Base-by-base conservation (phyloP, 305 asterid genomes). In the Fraxinus albicans region DNA sequence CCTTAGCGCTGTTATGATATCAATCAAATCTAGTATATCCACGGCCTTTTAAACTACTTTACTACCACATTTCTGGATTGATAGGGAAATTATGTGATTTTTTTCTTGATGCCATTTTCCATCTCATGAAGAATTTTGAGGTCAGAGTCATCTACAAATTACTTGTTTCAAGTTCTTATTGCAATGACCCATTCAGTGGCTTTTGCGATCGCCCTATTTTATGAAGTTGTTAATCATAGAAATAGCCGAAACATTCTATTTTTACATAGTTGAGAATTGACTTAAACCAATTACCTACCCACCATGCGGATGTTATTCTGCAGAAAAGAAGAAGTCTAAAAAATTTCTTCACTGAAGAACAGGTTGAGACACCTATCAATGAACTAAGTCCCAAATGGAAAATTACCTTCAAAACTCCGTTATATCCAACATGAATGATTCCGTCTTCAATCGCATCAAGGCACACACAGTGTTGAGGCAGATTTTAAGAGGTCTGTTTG, bases 391-490 rank as follows among this genome's bases (percentile, higher is more conserved):
- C 73, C 40, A 76, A 7, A 86, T 58, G 29, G 78, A 38, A 80
- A 69, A 65, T 77, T 90, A 93, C 99, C 99, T 92, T 93, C 82
- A 93, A 55, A 89, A 94, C 86, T 79, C 97, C 97, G 78, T 89
- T 91, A 87, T 93, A 90, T 83, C 97, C 97, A 81, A 98, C 98
- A 83, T 87, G 98, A 90, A 92, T 83, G 63, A 96, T 85, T 83
- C 99, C 97, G 82, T 90, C 98, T 86, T 91, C 97, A 83, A 94
- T 90, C 79, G 88, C 94, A 86, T 92, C 97, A 84, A 96, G 94
- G 88, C 99, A 94, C 73, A 91, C 98, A 85, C 84, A 87, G 84
- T 92, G 97, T 79, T 92, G 99, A 87, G 94, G 97, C 96, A 92
- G 84, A 83, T 93, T 92, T 85, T 90, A 92, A 70, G 88, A 90